Evolutionary conservation across 441 rosid species (phyloP), one percentile per base, ranked within the genome.

Genomic region (Brassica hybrid): DNA sequence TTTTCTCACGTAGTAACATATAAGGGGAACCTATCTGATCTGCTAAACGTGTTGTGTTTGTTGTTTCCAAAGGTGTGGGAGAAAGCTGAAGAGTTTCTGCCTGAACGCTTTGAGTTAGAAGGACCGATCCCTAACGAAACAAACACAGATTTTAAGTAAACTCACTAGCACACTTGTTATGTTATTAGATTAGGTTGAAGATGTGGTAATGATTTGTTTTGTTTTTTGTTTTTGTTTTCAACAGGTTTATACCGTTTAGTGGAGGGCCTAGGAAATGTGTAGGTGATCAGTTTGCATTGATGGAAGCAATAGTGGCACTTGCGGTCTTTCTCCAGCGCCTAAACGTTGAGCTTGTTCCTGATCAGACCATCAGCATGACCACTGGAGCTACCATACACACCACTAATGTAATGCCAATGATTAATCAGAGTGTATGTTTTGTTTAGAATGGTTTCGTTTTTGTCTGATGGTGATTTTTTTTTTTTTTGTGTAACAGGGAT

Each of bases 321-420:
- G 85, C 97, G 6, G 63, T 94, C 64, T 90, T 86, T 76, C 84
- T 94, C 56, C 94, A 92, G 80, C 88, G 83, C 32, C 65, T 94
- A 81, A 86, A 90, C 80, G 91, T 92, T 7, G 90, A 90, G 83
- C 83, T 94, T 61, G 93, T 92, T 74, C 97, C 97, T 25, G 86
- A 89, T 86, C 98, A 94, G 87, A 89, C 85, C 69, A 90, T 94
- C 56, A 82, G 83, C 81, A 94, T 94, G 98, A 92, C 98, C 7
- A 92, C 98, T 1, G 97, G 97, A 77, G 97, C 98, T 27, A 94
- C 98, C 21, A 94, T 94, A 75, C 98, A 92, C 80, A 92, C 97
- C 2, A 91, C 97, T 45, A 86, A 90, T 52, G 96, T 94, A 36
- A 30, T 30, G 34, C 34, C 7, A 30, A 30, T 30, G 34, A 30